Base-by-base conservation (phyloP, 768 basidiomycete genomes). In the Tricholoma flavovirens region DNA sequence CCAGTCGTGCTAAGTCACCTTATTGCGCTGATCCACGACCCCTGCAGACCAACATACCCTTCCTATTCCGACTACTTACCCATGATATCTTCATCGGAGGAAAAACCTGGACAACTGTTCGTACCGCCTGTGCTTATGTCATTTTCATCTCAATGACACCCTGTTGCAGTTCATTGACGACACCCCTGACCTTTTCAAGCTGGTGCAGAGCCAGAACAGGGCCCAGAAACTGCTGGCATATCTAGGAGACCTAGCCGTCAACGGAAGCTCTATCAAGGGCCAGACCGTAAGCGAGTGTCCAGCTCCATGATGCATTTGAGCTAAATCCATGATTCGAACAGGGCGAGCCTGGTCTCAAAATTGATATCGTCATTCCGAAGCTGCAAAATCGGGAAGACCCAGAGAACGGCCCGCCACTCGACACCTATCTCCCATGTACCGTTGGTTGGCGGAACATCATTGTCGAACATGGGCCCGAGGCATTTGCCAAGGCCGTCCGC, bases 401-500 rank as follows among this genome's bases (percentile, higher is more conserved):
- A 3, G 62, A 72, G 60, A 79, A 83, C 66, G 86, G 85, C 0
- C 75, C 82, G 21, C 81, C 86, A 7, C 71, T 96, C 61, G 95
- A 99, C 68, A 82, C 88, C 17, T 82, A 84, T 38, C 71, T 82
- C 59, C 91, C 97, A 26, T 98, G 93, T 73, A 81, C 86, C 60
- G 75, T 82, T 22, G 97, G 97, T 56, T 99, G 97, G 97, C 86
- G 97, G 59, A 97, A 96, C 75, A 97, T 99, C 72, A 97, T 99
- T 70, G 89, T 97, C 62, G 93, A 98, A 71, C 81, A 97, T 58
- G 97, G 97, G 21, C 97, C 97, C 10, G 97, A 94, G 71, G 97
- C 91, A 1, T 99, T 99, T 67, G 97, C 97, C 51, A 97, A 94
- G 75, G 97, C 97, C 38, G 93, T 98, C 55, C 88, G 97, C 64